Evolutionary conservation across 306 rosid species (phyloP), one percentile per base, ranked within the genome.

Genomic region (Cucurbita argyrosperma): DNA sequence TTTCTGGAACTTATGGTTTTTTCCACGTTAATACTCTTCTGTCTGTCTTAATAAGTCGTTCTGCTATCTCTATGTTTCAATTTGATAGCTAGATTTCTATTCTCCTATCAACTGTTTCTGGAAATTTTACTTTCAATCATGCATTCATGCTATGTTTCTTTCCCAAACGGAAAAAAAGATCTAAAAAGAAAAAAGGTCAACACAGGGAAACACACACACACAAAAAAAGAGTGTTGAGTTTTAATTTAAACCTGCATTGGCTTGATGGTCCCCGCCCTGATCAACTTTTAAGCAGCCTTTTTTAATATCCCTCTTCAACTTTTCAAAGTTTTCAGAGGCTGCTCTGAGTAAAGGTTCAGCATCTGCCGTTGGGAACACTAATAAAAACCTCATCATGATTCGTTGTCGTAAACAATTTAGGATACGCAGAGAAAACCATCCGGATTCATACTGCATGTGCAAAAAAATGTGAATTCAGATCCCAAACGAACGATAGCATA

Each of bases 241-340:
- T 45, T 72, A 39, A 67, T 51, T 26, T 50, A 26, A 76, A 93
- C 98, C 98, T 83, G 83, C 58, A 73, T 86, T 81, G 68, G 85
- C 73, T 81, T 81, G 86, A 58, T 73, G 89, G 67, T 51, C 43
- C 61, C 71, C 83, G 76, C 77, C 85, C 79, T 80, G 90, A 51
- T 75, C 81, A 76, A 53, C 81, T 82, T 84, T 87, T 54, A 15
- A 13, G 81, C 66, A 76, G 54, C 74, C 86, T 75, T 80, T 86
- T 69, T 9, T 56, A 82, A 74, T 37, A 37, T 79, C 87, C 88
- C 62, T 86, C 85, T 85, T 93, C 46, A 90, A 62, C 82, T 84
- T 93, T 78, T 87, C 92, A 82, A 93, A 93, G 76, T 58, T 86
- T 76, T 75, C 84, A 60, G 92, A 72, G 37, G 94, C 93, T 80